Evolutionary conservation across 2,329 filamentous ascomycete genomes (phyloP), one percentile per base, ranked within the genome.

Genomic region (Penicillium brevicompactum): DNA sequence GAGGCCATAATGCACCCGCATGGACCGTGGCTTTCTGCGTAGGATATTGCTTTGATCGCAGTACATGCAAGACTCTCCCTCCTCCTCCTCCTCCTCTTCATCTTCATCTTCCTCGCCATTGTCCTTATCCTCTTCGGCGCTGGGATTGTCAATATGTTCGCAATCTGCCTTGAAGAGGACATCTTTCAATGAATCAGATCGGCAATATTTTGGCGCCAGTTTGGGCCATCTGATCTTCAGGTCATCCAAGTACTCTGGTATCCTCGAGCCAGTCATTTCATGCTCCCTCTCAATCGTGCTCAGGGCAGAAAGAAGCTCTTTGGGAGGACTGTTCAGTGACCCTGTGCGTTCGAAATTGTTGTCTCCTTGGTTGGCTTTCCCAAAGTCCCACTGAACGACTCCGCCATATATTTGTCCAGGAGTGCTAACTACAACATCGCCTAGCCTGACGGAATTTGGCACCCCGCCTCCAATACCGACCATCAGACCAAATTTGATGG

Each of bases 381-480:
- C 55, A 1, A 53, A 16, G 41, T 62, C 61, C 24, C 57, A 62
- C 21, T 60, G 51, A 13, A 64, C 46, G 13, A 58, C 57, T 16
- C 57, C 57, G n/a, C 55, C 45, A 31, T 18, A 52, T 7, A 16
- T 47, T 6, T 41, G 30, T 2, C 24, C 6, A 11, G 50, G 54
- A 5, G 46, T 46, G 40, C 54, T 54, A 21, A 63, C 56, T 14
- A 65, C 58, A n/a, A 66, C 44, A 52, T 66, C 57, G 1, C 61
- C 64, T 2, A 66, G 52, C 49, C 59, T 54, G 46, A 65, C 57
- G 18, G 11, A 32, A 27, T 16, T 53, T 27, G 64, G 63, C 13
- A 64, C 51, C 4, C 58, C 60, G 0, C 62, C 62, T 2, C 64
- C 56, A 37, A 65, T 59, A 21, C 62, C 62, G 21, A 67, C 62